A percentile compares a stretch with the other conserved stretches of the same genome.
Evolutionary conservation across 2,329 filamentous ascomycete genomes (phyloP).

Genomic region (Penicillium sp.): DNA sequence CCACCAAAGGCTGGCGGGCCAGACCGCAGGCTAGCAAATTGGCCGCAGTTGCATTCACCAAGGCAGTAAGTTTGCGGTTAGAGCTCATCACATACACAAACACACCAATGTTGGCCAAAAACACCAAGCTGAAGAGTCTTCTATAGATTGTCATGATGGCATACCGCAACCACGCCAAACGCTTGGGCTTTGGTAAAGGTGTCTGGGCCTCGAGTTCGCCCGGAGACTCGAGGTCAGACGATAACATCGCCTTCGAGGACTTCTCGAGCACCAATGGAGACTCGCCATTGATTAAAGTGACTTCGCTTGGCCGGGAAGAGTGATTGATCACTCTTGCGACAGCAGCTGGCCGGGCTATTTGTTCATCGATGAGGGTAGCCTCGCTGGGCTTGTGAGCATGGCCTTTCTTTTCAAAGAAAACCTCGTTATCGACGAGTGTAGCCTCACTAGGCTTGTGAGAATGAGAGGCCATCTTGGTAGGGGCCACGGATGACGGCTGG

Average conservation of each 20-base stretch:
- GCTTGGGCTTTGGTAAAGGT: conserved; percentile 20
- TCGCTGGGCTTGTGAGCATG: not conserved
- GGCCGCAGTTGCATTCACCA: conserved; percentile 45
- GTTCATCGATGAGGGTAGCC: conserved; percentile 3
- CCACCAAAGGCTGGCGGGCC: conserved; percentile 53
- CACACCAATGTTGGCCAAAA: conserved; percentile 38
- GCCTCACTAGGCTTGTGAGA: not conserved
- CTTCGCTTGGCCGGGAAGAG: conserved; percentile 12
- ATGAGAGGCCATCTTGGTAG: not conserved
- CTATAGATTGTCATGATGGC: conserved; percentile 42
- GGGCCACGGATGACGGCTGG: conserved; percentile 8
- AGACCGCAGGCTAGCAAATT: conserved; percentile 50
- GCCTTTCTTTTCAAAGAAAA: too few relatives aligned
- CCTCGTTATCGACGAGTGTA: conserved; percentile 10
- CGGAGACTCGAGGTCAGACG: not conserved
- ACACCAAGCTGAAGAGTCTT: conserved; percentile 43
- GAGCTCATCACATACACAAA: conserved; percentile 38
- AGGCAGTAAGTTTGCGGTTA: conserved; percentile 35
- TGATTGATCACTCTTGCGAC: conserved; percentile 1
- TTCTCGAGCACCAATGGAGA: conserved; percentile 4
- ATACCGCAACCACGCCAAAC: conserved; percentile 35
- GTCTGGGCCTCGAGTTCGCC: conserved; percentile 32
- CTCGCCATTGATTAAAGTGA: conserved; percentile 21
- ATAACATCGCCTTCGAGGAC: conserved; percentile 10
- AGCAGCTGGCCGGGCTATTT: not conserved